Base-by-base conservation (phyloP, 192 early-diverging fungal species). In the Phycomyces nitens region DNA sequence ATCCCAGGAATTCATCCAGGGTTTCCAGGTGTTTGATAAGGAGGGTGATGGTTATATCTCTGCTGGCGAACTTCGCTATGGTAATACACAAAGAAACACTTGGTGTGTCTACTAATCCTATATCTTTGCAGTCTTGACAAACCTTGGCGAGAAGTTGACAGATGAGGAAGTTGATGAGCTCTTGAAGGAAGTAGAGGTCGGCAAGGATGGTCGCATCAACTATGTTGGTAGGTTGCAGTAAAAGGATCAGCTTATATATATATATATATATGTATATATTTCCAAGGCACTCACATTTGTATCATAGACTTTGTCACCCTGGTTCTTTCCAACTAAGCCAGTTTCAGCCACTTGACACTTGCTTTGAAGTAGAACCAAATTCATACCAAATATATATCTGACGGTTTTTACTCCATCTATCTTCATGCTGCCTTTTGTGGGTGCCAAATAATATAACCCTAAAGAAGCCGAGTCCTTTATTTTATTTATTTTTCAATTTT, bases 11-110 rank as follows among this genome's bases (percentile, higher is more conserved):
- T 90, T 92, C 66, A 82, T 89, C 50, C 87, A 92, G 56, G 91
- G 89, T 1, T 93, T 93, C 84, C 87, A 92, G 73, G 90, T 93
- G 24, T 92, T 93, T 83, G 91, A 93, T 77, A 89, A 89, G 77
- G 87, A 93, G 23, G 78, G 82, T 63, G 82, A 82, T 61, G 90
- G 90, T 11, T 89, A 79, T 57, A 93, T 93, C 56, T 80, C 88
- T 42, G 83, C 79, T 16, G 87, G 83, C 52, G 91, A 93, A 71
- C 80, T 93, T 18, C 87, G 89, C 47, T 91, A 89, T 78, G 84
- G 84, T 86, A 68, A 64, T 60, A 42, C 14, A 34, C n/a, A n/a
- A n/a, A n/a, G n/a, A n/a, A n/a, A n/a, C n/a, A n/a, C n/a, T n/a
- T n/a, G n/a, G n/a, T n/a, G 2, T 41, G 10, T 27, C 55, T 21